Conservation (phyloP, 192 early-diverging fungal genomes). For the Rhizophagus sp. region DNA sequence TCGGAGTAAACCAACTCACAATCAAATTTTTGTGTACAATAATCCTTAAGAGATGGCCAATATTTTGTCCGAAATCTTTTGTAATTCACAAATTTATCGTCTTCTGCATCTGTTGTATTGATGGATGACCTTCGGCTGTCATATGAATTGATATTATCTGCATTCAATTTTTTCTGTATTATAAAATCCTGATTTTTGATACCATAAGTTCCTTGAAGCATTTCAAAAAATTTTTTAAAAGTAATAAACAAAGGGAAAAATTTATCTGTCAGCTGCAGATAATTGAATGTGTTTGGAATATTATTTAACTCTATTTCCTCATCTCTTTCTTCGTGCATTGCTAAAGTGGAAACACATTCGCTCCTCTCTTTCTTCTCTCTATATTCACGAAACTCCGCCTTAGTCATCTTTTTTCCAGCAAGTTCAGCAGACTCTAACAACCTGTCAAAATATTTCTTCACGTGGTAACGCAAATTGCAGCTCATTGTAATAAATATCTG, state of each 20-base stretch:
- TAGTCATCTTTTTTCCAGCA: conserved; percentile 1
- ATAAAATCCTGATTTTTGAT: neutral
- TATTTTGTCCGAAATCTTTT: neutral
- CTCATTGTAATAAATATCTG: conserved; percentile 26
- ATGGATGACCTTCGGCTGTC: neutral
- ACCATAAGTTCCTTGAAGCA: conserved; percentile 21
- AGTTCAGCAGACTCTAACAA: neutral
- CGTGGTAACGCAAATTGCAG: neutral
- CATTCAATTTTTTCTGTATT: neutral
- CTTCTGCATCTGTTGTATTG: neutral
- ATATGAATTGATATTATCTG: neutral
- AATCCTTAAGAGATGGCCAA: neutral
- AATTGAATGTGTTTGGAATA: neutral
- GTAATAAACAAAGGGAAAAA: conserved; percentile 23
- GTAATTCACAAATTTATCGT: neutral
- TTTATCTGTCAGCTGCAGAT: neutral
- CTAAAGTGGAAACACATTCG: neutral
- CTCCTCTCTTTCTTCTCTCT: neutral
- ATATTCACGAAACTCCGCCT: neutral
- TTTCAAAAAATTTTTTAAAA: conserved; percentile 2
- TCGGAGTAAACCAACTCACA: conserved; percentile 8
- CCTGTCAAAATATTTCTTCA: conserved; percentile 14
- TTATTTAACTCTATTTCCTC: neutral
- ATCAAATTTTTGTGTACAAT: neutral
- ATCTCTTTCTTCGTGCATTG: conserved; percentile 12